These are phyloP conservation scores for Agrocybe chaxingu DNA, from an alignment of 768 basidiomycete species.

Conservation along the genomic window DNA sequence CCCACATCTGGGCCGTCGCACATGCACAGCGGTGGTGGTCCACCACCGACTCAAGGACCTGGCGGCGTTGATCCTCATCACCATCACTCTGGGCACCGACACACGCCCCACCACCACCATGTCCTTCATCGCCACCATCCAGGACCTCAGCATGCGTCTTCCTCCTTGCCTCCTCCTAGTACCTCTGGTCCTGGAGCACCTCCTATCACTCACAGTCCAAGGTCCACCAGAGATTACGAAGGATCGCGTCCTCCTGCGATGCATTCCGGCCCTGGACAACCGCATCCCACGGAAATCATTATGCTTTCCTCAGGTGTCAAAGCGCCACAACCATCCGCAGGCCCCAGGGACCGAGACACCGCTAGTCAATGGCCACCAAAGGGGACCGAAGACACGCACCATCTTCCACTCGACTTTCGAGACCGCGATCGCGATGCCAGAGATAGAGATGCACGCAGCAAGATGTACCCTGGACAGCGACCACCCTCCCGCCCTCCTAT, in stretches of 20 bases:
- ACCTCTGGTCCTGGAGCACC: conserved; percentile 14
- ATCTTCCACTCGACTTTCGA: conserved; percentile 21
- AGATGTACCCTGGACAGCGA: conserved; percentile 13
- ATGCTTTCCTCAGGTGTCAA: conserved; percentile 40
- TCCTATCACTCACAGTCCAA: conserved; percentile 23
- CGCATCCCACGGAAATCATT: conserved; percentile 50
- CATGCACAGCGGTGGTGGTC: conserved; percentile 14
- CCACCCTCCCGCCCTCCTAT: conserved; percentile 36
- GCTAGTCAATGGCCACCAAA: conserved; percentile 16
- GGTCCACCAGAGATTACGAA: conserved; percentile 29
- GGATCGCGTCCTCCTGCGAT: conserved; percentile 26
- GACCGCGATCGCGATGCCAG: conserved; percentile 19
- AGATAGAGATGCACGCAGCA: conserved; percentile 24
- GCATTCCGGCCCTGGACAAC: conserved; percentile 22
- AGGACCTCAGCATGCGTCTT: conserved; percentile 24
- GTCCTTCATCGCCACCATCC: conserved; percentile 40
- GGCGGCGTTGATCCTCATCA: conserved; percentile 26
- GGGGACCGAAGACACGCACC: conserved; percentile 20
- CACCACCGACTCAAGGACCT: conserved; percentile 22
- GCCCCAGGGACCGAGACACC: conserved; percentile 29
- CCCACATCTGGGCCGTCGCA: conserved; percentile 14
- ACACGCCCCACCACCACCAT: conserved; percentile 49
- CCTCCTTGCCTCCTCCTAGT: conserved; percentile 30
- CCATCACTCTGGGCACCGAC: conserved; percentile 46
- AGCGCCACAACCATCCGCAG: conserved; percentile 23